A percentile compares a stretch with the other conserved stretches of the same genome.
phyloP scores from a whole-genome alignment of 805 yeast genomes.

The Hermanozyma aechmeae region DNA sequence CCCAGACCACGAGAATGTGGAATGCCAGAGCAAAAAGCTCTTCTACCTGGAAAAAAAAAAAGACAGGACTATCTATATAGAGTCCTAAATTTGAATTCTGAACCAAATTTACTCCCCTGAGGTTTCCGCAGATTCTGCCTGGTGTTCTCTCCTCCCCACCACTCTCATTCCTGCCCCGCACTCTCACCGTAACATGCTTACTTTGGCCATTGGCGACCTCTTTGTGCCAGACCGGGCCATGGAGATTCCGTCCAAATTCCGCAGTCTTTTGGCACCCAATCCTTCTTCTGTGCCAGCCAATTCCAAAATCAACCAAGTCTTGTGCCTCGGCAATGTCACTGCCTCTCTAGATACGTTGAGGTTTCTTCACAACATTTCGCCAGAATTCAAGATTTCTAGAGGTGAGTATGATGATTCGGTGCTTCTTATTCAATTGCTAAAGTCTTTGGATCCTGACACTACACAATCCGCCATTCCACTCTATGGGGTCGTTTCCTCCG shows the following conservation, averaged over 20 bases:
- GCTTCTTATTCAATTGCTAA: no score
- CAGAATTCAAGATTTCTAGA: conserved; percentile 64
- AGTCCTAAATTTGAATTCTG: no score
- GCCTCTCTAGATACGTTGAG: conserved; percentile 53
- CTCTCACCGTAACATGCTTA: no score
- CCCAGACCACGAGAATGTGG: no score
- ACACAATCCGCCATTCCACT: conserved; percentile 46
- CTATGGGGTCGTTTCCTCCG: conserved; percentile 56
- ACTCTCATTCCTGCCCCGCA: no score
- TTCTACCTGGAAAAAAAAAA: no score
- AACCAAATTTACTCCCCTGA: no score
- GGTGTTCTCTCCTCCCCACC: no score
- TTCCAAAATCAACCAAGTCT: conserved; percentile 72
- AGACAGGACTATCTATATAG: no score
- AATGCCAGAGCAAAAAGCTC: no score
- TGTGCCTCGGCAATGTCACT: conserved; percentile 78
- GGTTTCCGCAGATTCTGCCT: no score
- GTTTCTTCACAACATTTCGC: conserved; percentile 59
- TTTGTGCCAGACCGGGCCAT: conserved; percentile 82
- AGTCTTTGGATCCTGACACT: no score
- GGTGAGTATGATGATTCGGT: conserved; percentile 76
- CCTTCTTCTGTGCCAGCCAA: conserved; percentile 26
- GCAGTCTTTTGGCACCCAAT: conserved; percentile 67
- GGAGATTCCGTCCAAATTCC: conserved; percentile 54
- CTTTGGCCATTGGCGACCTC: conserved; percentile 78